Conservation (phyloP, 2,329 filamentous ascomycete genomes). For the Salinomyces thailandicus region DNA sequence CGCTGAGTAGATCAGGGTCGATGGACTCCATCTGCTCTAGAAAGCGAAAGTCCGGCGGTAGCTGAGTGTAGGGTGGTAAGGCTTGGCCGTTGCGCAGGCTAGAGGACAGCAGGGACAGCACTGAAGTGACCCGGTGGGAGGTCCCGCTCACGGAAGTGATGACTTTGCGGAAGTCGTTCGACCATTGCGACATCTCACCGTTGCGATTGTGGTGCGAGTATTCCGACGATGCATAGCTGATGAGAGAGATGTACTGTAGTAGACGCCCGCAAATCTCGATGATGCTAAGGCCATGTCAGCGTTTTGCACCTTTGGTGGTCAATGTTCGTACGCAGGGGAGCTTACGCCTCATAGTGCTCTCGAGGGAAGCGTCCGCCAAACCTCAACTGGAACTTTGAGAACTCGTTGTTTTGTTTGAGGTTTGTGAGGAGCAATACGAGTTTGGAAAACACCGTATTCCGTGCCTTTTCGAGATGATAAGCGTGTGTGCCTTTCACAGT, state of each 20-base stretch:
- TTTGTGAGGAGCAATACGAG: slow-evolving; percentile 55
- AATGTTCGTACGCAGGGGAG: not conserved
- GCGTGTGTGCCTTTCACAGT: slow-evolving; percentile 41
- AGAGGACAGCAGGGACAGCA: slow-evolving; percentile 58
- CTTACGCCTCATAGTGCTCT: slow-evolving; percentile 46
- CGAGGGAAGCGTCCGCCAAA: slow-evolving; percentile 62
- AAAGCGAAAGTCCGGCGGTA: slow-evolving; percentile 52
- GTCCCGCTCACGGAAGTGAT: slow-evolving; percentile 48
- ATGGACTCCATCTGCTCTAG: slow-evolving; percentile 47
- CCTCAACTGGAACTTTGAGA: slow-evolving; percentile 58
- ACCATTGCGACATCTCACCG: slow-evolving; percentile 45
- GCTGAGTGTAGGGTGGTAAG: slow-evolving; percentile 58
- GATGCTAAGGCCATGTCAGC: slow-evolving; percentile 32
- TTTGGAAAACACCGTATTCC: slow-evolving; percentile 55
- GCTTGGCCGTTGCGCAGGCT: slow-evolving; percentile 55
- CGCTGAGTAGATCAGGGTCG: slow-evolving; percentile 50
- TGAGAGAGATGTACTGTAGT: slow-evolving; percentile 55
- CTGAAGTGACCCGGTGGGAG: slow-evolving; percentile 56
- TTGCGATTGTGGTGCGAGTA: slow-evolving; percentile 30
- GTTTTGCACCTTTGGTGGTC: too few relatives aligned
- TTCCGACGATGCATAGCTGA: slow-evolving; percentile 52
- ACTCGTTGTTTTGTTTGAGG: slow-evolving; percentile 52
- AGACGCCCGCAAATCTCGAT: slow-evolving; percentile 51
- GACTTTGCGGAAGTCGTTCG: slow-evolving; percentile 48
- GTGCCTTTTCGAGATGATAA: slow-evolving; percentile 45